Base-by-base conservation (phyloP, 2,329 filamentous ascomycete species). In the Pseudogymnoascus sp. region DNA sequence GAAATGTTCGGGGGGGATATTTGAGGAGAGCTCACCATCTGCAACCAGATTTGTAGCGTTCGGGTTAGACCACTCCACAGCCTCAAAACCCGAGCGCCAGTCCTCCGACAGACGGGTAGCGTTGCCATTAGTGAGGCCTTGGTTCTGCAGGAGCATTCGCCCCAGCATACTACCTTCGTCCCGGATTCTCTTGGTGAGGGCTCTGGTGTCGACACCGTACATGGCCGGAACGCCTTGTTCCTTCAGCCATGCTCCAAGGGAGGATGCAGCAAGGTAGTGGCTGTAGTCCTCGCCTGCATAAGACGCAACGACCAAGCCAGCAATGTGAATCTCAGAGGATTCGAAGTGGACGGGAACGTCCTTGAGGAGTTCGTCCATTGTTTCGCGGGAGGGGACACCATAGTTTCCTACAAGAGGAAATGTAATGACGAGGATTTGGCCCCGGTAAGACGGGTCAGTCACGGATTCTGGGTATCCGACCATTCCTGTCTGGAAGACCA, bases 401-500 rank as follows among this genome's bases (percentile, higher is more conserved):
- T 99, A 99, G 82, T 97, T 99, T 75, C 93, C 93, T 65, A 96
- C 89, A 40, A 97, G 82, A 64, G 93, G 94, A 76, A 96, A 97
- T 62, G 93, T 99, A 72, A 97, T 87, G 77, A 97, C 92, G 70
- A 99, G 84, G 70, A 99, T 96, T 79, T 99, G 93, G 66, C 90
- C 90, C 60, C 89, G 88, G 77, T 94, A 93, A 60, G 90, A 93
- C 69, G 90, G 90, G 74, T 94, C 90, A 65, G 90, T 93, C 70
- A 94, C 83, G 59, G 89, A 95, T 81, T 99, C 94, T 44, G 94
- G 92, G 76, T 99, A 99, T 73, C 94, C 94, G 70, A 97, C 94
- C 92, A 97, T 96, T 77, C 94, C 94, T 64, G 94, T 99, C 83
- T 97, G 93, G 81, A 99, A 99, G 78, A 99, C 94, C 75, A 99